These are phyloP conservation scores for Kurtzmaniella natalensis DNA, from an alignment of 1,139 yeast species.

Conservation along the genomic window DNA sequence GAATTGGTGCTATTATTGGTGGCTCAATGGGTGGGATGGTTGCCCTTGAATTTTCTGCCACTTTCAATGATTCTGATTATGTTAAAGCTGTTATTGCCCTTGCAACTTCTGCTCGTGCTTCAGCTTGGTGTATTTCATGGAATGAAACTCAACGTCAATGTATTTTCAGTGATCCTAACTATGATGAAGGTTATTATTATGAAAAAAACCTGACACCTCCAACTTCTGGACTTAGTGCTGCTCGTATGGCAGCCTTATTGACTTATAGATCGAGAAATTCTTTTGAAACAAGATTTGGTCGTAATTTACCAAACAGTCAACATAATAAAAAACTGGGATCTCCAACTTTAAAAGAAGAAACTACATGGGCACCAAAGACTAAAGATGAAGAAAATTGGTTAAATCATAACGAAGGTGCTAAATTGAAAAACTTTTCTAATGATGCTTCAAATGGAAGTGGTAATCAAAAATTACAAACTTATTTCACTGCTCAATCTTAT, in stretches of 20 bases:
- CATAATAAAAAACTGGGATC: slow-evolving; percentile 12
- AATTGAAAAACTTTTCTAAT: slow-evolving; percentile 5
- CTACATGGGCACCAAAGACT: slow-evolving; percentile 31
- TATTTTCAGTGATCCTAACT: slow-evolving; percentile 90
- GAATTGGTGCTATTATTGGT: slow-evolving; percentile 83
- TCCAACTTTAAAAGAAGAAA: slow-evolving; percentile 22
- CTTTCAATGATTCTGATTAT: slow-evolving; percentile 65
- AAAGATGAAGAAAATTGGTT: slow-evolving; percentile 47
- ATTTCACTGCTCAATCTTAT: slow-evolving; percentile 92
- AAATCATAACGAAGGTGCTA: slow-evolving; percentile 36
- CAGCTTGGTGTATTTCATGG: slow-evolving; percentile 99
- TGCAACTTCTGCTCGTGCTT: slow-evolving; percentile 91
- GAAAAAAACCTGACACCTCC: slow-evolving; percentile 50
- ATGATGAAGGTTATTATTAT: slow-evolving; percentile 81
- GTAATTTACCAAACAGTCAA: slow-evolving; percentile 50
- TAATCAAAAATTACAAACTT: slow-evolving; percentile 65
- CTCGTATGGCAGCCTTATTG: slow-evolving; percentile 92
- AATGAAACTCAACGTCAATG: slow-evolving; percentile 97
- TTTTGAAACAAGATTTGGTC: slow-evolving; percentile 85
- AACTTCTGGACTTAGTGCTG: slow-evolving; percentile 83
- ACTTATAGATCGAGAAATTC: slow-evolving; percentile 91
- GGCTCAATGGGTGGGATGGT: slow-evolving; percentile 99
- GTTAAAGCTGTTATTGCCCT: slow-evolving; percentile 74
- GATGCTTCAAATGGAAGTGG: slow-evolving; percentile 10
- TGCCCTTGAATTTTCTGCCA: slow-evolving; percentile 73